Evolutionary conservation across 2,329 filamentous ascomycete species (phyloP).

Genomic region (Camptophora hylomeconis): DNA sequence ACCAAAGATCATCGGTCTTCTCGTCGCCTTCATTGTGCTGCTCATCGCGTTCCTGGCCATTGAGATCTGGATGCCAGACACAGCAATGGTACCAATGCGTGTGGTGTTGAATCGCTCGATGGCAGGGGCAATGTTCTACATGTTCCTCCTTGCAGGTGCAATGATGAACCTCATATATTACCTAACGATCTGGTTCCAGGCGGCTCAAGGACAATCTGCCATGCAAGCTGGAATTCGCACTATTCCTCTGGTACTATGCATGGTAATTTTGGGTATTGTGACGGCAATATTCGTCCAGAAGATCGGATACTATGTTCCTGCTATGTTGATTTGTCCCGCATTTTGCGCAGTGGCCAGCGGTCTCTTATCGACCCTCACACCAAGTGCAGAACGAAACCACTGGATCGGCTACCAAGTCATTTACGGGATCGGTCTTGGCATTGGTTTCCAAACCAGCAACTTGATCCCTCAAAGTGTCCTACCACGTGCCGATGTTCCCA

Average conservation of each 20-base stretch:
- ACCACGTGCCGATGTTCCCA: constrained; percentile 7
- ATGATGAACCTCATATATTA: constrained; percentile 18
- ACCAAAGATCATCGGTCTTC: constrained; percentile 33
- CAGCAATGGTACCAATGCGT: constrained; percentile 43
- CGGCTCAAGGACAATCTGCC: constrained; percentile 20
- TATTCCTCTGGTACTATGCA: constrained; percentile 10
- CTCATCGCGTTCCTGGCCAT: constrained; percentile 34
- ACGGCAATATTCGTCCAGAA: constrained; percentile 6
- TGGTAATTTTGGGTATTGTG: constrained; percentile 10
- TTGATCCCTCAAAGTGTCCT: constrained; percentile 16
- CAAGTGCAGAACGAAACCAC: constrained; percentile 10
- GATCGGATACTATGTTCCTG: constrained; percentile 16
- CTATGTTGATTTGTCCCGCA: constrained; percentile 12
- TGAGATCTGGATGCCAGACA: constrained; percentile 41
- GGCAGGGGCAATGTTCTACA: constrained; percentile 33
- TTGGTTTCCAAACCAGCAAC: constrained; percentile 15
- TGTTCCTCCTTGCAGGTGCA: constrained; percentile 30
- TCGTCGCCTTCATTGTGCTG: constrained; percentile 33
- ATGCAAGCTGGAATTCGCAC: constrained; percentile 12
- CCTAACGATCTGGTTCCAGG: constrained; percentile 20
- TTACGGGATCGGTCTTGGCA: constrained; percentile 16
- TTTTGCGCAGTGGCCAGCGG: constrained; percentile 19
- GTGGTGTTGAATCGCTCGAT: constrained; percentile 42
- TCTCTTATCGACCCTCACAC: constrained; percentile 20
- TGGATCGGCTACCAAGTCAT: constrained; percentile 20